Percentiles rank a stretch among this genome's conserved stretches.
Conservation (phyloP, 129 eudicot species). For the Tanacetum coccineum region DNA sequence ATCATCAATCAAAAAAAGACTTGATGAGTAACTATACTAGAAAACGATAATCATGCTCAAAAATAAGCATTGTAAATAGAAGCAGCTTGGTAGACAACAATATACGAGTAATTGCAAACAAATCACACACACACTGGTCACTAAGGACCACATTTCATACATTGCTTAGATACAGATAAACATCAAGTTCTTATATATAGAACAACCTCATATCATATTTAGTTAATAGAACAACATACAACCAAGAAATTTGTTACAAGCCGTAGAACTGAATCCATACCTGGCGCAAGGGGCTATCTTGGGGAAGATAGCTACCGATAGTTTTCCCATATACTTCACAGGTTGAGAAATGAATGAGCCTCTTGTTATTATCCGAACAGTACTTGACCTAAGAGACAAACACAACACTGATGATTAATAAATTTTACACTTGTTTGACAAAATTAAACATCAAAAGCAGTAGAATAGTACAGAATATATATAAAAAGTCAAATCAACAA, state of each 20-base stretch:
- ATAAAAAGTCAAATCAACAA: not conserved
- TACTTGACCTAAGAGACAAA: conserved; percentile 64
- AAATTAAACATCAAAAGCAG: conserved; percentile 7
- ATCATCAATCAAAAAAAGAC: not conserved
- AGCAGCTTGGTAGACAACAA: not conserved
- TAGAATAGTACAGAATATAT: conserved; percentile 1
- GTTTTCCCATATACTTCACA: conserved; percentile 97
- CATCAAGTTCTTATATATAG: too few relatives aligned
- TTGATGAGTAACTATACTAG: not conserved
- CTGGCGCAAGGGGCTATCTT: conserved; percentile 85
- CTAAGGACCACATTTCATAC: not conserved
- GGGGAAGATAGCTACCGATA: conserved; percentile 77
- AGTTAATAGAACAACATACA: conserved; percentile 2
- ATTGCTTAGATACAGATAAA: too few relatives aligned
- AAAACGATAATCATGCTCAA: not conserved
- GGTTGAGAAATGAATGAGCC: conserved; percentile 93
- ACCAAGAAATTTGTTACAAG: not conserved
- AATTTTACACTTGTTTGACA: conserved; percentile 7
- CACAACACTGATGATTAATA: conserved; percentile 3
- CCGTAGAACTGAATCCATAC: conserved; percentile 30
- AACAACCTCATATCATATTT: conserved; percentile 1
- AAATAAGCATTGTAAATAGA: not conserved
- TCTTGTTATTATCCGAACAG: conserved; percentile 89
- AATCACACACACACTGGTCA: too few relatives aligned
- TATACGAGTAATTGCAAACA: too few relatives aligned